These are phyloP conservation scores for Aquilaria malaccensis DNA, from an alignment of 345 rosid genomes.

Conservation along the genomic window DNA sequence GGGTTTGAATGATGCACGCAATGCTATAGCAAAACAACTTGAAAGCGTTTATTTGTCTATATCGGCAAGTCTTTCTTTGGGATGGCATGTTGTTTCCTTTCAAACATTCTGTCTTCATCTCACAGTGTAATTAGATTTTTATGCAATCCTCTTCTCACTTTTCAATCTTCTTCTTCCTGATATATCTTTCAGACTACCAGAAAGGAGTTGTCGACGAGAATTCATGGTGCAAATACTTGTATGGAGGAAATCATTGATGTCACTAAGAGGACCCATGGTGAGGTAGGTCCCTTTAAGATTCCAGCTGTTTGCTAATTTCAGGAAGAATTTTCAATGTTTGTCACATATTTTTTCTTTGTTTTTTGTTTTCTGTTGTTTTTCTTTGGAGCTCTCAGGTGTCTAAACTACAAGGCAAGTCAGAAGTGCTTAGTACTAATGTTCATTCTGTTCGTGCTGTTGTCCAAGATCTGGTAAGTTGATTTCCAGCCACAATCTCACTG, in stretches of 20 bases:
- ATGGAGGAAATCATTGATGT: conserved; percentile 47
- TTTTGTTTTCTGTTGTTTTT: background rate
- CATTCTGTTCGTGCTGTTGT: conserved; percentile 54
- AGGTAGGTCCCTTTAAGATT: conserved; percentile 34
- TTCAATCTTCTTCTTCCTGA: background rate
- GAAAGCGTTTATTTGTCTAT: conserved; percentile 68
- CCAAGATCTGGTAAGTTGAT: conserved; percentile 58
- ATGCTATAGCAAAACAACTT: conserved; percentile 62
- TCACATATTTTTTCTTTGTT: background rate
- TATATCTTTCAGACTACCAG: conserved; percentile 43
- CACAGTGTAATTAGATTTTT: background rate
- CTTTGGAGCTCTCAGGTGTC: conserved; percentile 30
- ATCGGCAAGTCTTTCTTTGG: conserved; percentile 35
- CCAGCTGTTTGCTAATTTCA: conserved; percentile 4
- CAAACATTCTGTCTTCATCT: background rate
- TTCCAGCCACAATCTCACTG: background rate
- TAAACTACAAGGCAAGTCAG: conserved; percentile 42
- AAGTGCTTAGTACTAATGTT: conserved; percentile 27
- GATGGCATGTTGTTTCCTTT: conserved; percentile 3
- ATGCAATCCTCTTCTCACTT: no score
- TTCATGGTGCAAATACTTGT: conserved; percentile 41
- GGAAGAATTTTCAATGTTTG: conserved; percentile 13
- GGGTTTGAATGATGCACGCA: conserved; percentile 78
- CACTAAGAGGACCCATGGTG: conserved; percentile 50
- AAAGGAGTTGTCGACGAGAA: conserved; percentile 51